These are phyloP conservation scores for Jatropha curcas DNA, from an alignment of 345 rosid genomes.

Conservation along the genomic window DNA sequence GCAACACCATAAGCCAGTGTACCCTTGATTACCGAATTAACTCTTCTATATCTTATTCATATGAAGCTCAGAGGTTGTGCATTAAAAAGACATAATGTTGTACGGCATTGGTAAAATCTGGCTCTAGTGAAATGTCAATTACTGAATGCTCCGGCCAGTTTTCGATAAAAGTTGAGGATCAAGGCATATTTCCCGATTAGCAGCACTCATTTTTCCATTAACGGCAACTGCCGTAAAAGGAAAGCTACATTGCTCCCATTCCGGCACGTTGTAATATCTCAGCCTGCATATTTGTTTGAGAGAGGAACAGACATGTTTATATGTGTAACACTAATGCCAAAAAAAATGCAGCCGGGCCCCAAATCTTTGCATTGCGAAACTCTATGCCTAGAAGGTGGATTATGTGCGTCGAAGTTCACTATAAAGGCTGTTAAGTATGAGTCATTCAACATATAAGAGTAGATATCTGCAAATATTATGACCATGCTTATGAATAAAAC, in stretches of 20 bases:
- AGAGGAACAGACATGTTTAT: not conserved
- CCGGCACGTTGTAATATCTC: not conserved
- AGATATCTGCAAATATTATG: not conserved
- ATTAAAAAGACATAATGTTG: not conserved
- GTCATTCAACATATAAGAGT: not conserved
- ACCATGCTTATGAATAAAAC: not conserved
- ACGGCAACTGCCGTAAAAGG: not conserved
- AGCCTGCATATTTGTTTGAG: not conserved
- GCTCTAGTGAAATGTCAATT: not conserved
- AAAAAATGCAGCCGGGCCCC: not conserved
- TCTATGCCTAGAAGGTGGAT: not conserved
- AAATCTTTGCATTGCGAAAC: too few species aligned
- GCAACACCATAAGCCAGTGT: not conserved
- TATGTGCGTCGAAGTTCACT: not conserved
- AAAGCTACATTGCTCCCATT: not conserved
- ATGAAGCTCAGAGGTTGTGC: not conserved
- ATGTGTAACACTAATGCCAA: not conserved
- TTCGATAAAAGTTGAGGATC: not conserved
- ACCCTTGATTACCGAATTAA: conserved; percentile 7
- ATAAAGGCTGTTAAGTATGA: not conserved
- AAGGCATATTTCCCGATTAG: too few species aligned
- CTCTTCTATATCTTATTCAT: not conserved
- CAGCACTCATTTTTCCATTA: not conserved
- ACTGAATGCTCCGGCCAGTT: not conserved
- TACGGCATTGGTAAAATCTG: not conserved